Evolutionary conservation across 371 early-diverging fungal genomes (phyloP).

Genomic region (Batkoa obscura): DNA sequence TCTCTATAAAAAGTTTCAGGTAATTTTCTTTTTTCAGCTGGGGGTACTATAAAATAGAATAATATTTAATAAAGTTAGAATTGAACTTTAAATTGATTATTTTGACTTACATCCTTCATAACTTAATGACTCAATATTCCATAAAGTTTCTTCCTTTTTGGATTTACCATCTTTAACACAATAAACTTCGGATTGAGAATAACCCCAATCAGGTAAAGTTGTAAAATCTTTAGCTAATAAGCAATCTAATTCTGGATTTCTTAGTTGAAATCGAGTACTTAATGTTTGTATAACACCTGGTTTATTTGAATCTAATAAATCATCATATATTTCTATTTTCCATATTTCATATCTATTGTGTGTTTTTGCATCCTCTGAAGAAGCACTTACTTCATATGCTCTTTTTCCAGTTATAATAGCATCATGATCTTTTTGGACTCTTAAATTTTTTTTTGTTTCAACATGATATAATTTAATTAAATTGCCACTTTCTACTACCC

Average conservation of each 20-base stretch:
- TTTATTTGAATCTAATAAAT: slow-evolving; percentile 14
- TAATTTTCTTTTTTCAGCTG: slow-evolving; percentile 20
- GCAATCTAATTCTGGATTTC: slow-evolving; percentile 62
- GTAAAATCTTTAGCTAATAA: slow-evolving; percentile 56
- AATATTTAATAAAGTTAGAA: background rate
- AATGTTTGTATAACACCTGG: slow-evolving; percentile 38
- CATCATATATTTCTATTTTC: slow-evolving; percentile 72
- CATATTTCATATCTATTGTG: slow-evolving; percentile 82
- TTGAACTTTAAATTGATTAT: no score
- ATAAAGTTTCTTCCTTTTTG: background rate
- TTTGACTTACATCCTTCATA: background rate
- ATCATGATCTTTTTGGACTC: slow-evolving; percentile 54
- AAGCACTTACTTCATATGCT: slow-evolving; percentile 77
- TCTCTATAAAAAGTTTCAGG: slow-evolving; percentile 67
- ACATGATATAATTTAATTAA: slow-evolving; percentile 62
- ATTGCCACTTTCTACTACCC: slow-evolving; percentile 45
- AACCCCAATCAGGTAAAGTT: slow-evolving; percentile 95
- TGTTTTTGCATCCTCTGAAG: slow-evolving; percentile 44
- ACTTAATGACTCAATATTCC: background rate
- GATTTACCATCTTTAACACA: background rate
- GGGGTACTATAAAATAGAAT: slow-evolving; percentile 15
- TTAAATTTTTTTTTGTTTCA: slow-evolving; percentile 52
- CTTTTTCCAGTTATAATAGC: slow-evolving; percentile 47
- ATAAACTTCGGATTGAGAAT: slow-evolving; percentile 11
- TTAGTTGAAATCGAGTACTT: slow-evolving; percentile 73